Evolutionary conservation across 257 asterid species (phyloP).

Genomic region (Perilla frutescens): DNA sequence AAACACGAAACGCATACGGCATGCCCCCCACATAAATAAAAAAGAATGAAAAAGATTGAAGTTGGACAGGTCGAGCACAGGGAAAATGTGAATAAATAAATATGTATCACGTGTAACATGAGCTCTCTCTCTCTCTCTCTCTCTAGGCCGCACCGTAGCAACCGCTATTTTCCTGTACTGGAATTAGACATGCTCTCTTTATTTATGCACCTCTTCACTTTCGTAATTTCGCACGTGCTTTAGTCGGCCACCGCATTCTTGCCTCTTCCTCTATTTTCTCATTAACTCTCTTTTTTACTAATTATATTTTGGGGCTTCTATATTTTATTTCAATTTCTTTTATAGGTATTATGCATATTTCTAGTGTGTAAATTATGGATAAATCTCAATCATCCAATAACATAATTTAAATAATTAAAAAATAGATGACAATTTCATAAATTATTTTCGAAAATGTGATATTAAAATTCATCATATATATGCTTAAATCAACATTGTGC

Average conservation of each 20-base stretch:
- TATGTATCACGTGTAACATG: conserved; percentile 45
- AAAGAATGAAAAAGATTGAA: too few relatives aligned
- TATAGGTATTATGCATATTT: too few relatives aligned
- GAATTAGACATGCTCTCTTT: conserved; percentile 1
- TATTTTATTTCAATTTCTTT: too few relatives aligned
- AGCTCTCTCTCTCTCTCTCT: neutral
- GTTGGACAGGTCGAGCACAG: neutral
- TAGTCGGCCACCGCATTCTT: conserved; percentile 8
- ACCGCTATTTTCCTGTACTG: conserved; percentile 10
- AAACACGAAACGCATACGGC: conserved; percentile 44
- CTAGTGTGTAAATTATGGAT: too few relatives aligned
- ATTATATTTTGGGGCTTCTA: too few relatives aligned
- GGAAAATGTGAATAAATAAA: conserved; percentile 24
- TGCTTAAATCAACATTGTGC: too few relatives aligned
- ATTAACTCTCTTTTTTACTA: too few relatives aligned
- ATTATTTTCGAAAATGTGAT: too few relatives aligned
- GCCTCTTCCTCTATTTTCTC: neutral
- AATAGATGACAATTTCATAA: too few relatives aligned
- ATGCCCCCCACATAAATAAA: neutral
- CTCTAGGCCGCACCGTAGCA: neutral
- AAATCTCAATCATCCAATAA: too few relatives aligned
- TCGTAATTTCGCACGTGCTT: conserved; percentile 19
- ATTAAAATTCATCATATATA: too few relatives aligned
- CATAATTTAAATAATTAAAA: too few relatives aligned
- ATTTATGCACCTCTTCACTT: neutral